A percentile compares a stretch with the other conserved stretches of the same genome.
Evolutionary conservation across 305 asterid genomes (phyloP).

Genomic region (Solanum hybrid): DNA sequence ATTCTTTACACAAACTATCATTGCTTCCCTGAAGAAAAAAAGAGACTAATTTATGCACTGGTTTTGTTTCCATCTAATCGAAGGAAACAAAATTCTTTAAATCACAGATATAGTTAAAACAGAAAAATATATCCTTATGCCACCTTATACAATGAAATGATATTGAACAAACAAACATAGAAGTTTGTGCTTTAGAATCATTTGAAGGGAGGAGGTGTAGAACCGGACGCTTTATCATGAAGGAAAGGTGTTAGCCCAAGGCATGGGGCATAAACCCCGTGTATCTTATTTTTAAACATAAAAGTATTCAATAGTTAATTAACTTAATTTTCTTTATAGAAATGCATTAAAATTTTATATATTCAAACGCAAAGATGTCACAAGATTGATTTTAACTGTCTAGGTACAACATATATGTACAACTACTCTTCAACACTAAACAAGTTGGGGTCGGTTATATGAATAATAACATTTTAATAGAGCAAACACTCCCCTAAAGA

Average conservation of each 20-base stretch:
- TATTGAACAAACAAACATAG: background rate
- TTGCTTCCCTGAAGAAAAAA: slow-evolving; percentile 38
- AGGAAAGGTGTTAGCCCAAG: background rate
- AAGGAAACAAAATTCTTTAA: background rate
- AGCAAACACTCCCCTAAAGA: background rate
- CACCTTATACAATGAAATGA: background rate
- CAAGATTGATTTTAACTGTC: background rate
- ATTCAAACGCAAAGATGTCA: background rate
- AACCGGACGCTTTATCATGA: background rate
- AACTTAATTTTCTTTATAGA: background rate
- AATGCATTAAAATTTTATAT: background rate
- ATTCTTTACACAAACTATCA: slow-evolving; percentile 51
- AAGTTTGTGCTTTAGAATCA: background rate
- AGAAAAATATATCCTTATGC: background rate
- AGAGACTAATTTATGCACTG: background rate
- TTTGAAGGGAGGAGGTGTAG: background rate
- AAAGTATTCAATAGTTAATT: background rate
- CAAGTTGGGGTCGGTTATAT: background rate
- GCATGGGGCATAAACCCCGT: background rate
- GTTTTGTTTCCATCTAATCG: background rate
- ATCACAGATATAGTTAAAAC: background rate
- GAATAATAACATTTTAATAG: background rate
- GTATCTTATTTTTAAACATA: background rate
- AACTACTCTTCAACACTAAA: background rate
- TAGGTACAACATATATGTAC: background rate